Conservation (phyloP, 2,329 filamentous ascomycete genomes). For the Paecilomyces fulvus region DNA sequence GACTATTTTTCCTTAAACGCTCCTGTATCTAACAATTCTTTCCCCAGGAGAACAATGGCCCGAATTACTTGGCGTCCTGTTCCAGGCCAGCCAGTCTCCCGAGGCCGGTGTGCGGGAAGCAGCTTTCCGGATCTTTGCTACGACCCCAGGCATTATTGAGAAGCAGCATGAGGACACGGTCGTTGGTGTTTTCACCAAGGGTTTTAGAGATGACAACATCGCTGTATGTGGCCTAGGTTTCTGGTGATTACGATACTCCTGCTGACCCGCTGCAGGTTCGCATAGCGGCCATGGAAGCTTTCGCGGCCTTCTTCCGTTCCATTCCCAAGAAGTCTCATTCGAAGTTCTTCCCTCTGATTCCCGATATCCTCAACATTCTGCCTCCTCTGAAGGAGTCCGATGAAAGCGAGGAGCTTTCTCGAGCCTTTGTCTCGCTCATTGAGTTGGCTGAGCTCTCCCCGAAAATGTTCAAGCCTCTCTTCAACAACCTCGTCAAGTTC, state of each 20-base stretch:
- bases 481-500: constrained; percentile 86
- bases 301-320: constrained; percentile 89
- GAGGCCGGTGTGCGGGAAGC: constrained; percentile 81
- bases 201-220: constrained; percentile 82
- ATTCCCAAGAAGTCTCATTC: constrained; percentile 78
- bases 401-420: constrained; percentile 84
- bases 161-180: constrained; percentile 92
- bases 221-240: constrained; percentile 45
- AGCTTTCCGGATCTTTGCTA: constrained; percentile 90
- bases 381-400: constrained; percentile 86
- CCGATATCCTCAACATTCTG: constrained; percentile 87
- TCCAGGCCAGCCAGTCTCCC: constrained; percentile 79
- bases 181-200: constrained; percentile 75
- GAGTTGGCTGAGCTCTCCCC: constrained; percentile 90
- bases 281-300: constrained; percentile 91
- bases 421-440: constrained; percentile 82
- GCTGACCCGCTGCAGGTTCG: constrained; percentile 55
- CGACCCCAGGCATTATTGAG: constrained; percentile 91
- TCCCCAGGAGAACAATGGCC: constrained; percentile 71
- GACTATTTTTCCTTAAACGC: background rate
- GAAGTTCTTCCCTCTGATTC: constrained; percentile 80
- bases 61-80: constrained; percentile 76
- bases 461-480: constrained; percentile 96
- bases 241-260: background rate
- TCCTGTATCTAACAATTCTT: constrained; percentile 6